Evolutionary conservation across 1,284 basidiomycete species (phyloP).

Genomic region (Neolentinus lepideus): DNA sequence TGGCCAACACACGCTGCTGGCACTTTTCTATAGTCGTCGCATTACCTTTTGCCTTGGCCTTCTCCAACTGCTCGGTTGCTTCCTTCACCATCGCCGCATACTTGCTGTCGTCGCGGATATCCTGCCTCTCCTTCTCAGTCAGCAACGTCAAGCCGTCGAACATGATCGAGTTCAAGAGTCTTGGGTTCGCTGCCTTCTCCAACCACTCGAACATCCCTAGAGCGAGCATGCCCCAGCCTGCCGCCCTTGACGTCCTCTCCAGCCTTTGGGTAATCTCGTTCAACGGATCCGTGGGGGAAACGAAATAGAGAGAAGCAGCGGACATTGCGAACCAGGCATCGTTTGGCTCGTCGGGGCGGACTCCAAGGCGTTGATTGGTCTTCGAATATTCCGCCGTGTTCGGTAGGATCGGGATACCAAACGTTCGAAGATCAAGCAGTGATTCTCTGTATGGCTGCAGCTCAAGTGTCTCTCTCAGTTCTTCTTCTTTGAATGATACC

Average conservation of each 20-base stretch:
- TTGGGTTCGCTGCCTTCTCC: background rate
- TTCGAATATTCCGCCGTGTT: background rate
- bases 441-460: background rate
- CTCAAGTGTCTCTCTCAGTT: background rate
- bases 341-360: background rate
- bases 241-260: background rate
- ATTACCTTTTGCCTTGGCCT: background rate
- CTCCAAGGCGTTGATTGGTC: background rate
- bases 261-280: background rate
- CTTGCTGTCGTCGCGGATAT: background rate
- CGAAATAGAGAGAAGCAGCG: background rate
- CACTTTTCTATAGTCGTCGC: background rate
- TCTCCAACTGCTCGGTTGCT: background rate
- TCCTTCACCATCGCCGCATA: background rate
- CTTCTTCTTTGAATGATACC: background rate
- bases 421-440: background rate
- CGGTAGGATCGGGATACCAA: background rate
- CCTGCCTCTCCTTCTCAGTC: background rate
- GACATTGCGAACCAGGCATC: background rate
- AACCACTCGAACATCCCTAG: background rate
- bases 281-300: background rate
- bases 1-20: background rate
- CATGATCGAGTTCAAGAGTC: background rate
- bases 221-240: background rate
- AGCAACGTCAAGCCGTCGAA: background rate